Evolutionary conservation across 805 yeast species (phyloP), one percentile per base, ranked within the genome.

Genomic region (Cyberlindnera euphorbiiphila): DNA sequence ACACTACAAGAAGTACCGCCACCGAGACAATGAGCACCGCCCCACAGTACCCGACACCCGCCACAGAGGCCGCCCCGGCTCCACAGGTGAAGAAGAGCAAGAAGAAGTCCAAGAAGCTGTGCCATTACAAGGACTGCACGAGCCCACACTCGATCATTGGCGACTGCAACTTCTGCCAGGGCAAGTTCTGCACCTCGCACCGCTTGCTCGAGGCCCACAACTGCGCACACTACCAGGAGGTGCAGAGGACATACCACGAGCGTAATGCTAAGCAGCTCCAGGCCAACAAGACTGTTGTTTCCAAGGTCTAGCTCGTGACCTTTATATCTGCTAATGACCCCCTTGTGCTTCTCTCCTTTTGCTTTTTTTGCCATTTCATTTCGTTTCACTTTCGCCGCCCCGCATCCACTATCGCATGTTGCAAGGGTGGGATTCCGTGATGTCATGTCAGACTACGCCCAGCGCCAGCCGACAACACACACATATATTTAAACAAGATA

Each of bases 171-270:
- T 76, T 73, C 51, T 78, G 85, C 55, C 67, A 68, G 39, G 81
- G 81, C 39, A 76, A 75, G 56, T 78, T 73, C 51, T 78, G 85
- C 50, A 78, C 84, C 10, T 75, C 74, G 50, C 85, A 78, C 61
- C 64, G 85, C 39, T 60, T 78, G 40, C 60, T 78, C 45, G 85
- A 78, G 56, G 73, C 74, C 49, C 85, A 78, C 55, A 53, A 63
- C 42, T 78, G 85, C 53, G 67, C 66, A 29, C 83, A 80, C 18
- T 69, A 78, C 44, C 78, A 74, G 50, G 65, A 57, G 37, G 78
- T 81, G 54, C 76, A 77, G 57, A 78, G 72, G 39, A 71, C 64
- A 38, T 77, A 77, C 33, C 81, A 76, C 50, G 81, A 76, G 49
- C 65, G 77, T 46, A 78, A 78, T 52, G 85, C 84, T 36, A 61